These are phyloP conservation scores for Entelexis sorbosivorans DNA, from an alignment of 1,139 yeast species.

Conservation along the genomic window DNA sequence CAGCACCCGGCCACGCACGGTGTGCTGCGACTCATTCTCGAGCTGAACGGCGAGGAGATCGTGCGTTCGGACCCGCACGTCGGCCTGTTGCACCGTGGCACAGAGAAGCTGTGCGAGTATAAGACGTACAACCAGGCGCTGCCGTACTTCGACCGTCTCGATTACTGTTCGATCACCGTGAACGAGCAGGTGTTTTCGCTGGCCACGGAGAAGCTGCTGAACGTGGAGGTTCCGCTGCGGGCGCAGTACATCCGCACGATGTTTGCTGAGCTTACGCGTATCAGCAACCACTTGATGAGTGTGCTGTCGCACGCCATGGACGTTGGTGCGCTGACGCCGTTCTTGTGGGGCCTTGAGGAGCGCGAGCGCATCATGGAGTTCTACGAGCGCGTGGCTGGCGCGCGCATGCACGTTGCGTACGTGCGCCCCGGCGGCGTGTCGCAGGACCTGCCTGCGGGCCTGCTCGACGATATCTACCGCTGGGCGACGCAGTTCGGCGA, in stretches of 20 bases:
- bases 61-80: constrained; percentile 82
- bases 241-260: constrained; percentile 76
- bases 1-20: constrained; percentile 97
- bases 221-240: constrained; percentile 74
- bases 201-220: constrained; percentile 76
- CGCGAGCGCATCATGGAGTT: constrained; percentile 90
- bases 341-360: constrained; percentile 91
- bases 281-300: constrained; percentile 79
- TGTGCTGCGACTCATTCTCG: constrained; percentile 74
- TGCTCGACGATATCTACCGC: constrained; percentile 83
- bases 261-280: constrained; percentile 79
- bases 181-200: constrained; percentile 78
- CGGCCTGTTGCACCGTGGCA: constrained; percentile 78
- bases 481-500: constrained; percentile 96
- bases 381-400: constrained; percentile 84
- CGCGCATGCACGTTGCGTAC: constrained; percentile 79
- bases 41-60: constrained; percentile 81
- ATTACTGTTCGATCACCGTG: constrained; percentile 87
- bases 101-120: constrained; percentile 76
- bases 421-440: constrained; percentile 90
- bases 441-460: constrained; percentile 77
- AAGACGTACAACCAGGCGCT: constrained; percentile 78
- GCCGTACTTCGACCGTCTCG: constrained; percentile 82
- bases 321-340: constrained; percentile 89
- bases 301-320: constrained; percentile 86